Percentiles rank a stretch among this genome's conserved stretches.
These are phyloP conservation scores for Camillea tinctor DNA, from an alignment of 2,329 filamentous ascomycete species.

Conservation along the genomic window DNA sequence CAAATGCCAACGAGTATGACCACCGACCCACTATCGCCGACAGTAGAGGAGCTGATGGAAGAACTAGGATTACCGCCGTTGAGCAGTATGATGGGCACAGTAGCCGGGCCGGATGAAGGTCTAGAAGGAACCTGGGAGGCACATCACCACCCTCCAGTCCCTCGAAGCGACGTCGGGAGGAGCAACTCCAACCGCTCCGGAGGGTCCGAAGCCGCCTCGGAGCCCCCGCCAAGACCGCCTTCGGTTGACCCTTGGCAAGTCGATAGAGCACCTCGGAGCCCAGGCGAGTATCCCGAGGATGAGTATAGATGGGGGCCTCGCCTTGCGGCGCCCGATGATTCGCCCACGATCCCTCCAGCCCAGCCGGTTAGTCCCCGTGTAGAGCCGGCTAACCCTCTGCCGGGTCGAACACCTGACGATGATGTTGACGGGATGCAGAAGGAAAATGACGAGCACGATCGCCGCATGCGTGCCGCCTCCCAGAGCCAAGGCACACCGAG, in stretches of 20 bases:
- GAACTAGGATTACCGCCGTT: constrained; percentile 26
- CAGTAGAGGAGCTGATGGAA: constrained; percentile 23
- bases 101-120: constrained; percentile 25
- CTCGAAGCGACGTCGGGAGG: constrained; percentile 21
- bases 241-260: constrained; percentile 45
- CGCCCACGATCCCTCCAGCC: constrained; percentile 30
- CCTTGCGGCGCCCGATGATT: constrained; percentile 25
- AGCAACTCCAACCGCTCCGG: constrained; percentile 25
- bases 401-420: constrained; percentile 13
- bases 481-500: constrained; percentile 24
- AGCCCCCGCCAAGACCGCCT: constrained; percentile 36
- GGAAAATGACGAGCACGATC: constrained; percentile 22
- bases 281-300: constrained; percentile 16
- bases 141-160: constrained; percentile 10
- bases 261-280: constrained; percentile 25
- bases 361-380: constrained; percentile 25
- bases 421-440: constrained; percentile 10
- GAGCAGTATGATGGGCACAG: constrained; percentile 23
- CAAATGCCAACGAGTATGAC: constrained; percentile 25
- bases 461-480: constrained; percentile 25
- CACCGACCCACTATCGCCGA: constrained; percentile 18
- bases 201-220: constrained; percentile 24
- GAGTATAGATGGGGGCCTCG: constrained; percentile 23
- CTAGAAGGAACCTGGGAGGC: constrained; percentile 12
- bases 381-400: constrained; percentile 9